Base-by-base conservation (phyloP, 78 protist species). In the Bodo saltans region DNA sequence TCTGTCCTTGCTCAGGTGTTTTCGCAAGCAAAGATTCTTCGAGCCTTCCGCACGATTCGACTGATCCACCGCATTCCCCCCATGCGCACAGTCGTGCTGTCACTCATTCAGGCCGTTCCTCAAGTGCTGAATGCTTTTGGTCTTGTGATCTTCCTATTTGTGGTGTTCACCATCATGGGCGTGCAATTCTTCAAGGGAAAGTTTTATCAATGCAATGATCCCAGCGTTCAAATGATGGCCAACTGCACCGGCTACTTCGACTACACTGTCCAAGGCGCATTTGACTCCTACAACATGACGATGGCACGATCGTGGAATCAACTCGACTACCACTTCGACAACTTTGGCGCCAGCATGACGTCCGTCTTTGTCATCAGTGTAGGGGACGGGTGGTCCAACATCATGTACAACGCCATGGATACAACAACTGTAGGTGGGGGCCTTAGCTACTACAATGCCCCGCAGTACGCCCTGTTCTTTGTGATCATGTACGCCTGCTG, bases 121-220 rank as follows among this genome's bases (percentile, higher is more conserved):
- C 71, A 83, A 23, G 29, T 88, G 68, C 0, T 40, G 41, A 72
- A 75, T 68, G 2, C 47, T 25, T 79, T 91, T 23, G n/a, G 35
- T 28, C 11, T 71, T 4, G n/a, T n/a, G n/a, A n/a, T n/a, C n/a
- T 23, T 87, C 60, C 53, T 86, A 71, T 35, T 74, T 32, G 0
- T 81, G 32, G 68, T 88, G 42, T 88, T 80, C 53, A 76, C 86
- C n/a, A 70, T 88, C 33, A 11, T 88, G 25, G 91, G 91, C 23
- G 86, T 88, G 28, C 78, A 83, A 42, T 53, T 83, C 41, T 41
- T 78, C 69, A 67, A 60, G 26, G 84, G 84, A 25, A 34, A 4
- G 3, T 12, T 78, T 25, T 25, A 29, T 29, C 3, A 27, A 4
- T 78, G 83, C 39, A 68, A 70, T 21, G 83, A 78, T 25, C 60